Percentiles rank a stretch among this genome's conserved stretches.
Evolutionary conservation across 1,139 yeast species (phyloP).

Genomic region (Nakaseomyces uthaithaninus): DNA sequence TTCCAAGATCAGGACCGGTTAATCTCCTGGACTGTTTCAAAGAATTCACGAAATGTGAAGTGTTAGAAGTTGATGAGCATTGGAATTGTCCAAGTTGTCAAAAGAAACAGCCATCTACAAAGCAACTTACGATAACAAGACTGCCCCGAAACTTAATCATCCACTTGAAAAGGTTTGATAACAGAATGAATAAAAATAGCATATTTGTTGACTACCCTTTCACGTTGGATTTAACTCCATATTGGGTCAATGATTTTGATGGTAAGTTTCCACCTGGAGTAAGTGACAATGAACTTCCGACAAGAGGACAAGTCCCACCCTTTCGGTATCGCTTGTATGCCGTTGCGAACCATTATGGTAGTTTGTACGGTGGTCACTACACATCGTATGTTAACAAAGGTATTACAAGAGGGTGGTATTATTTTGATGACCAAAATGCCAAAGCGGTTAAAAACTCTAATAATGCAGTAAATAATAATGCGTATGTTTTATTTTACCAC

Average conservation of each 20-base stretch:
- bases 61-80: constrained; percentile 66
- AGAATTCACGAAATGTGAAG: constrained; percentile 58
- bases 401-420: constrained; percentile 34
- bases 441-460: constrained; percentile 21
- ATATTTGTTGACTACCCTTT: constrained; percentile 36
- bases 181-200: constrained; percentile 29
- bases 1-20: constrained; percentile 37
- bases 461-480: constrained; percentile 38
- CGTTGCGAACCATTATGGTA: constrained; percentile 79
- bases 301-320: constrained; percentile 68
- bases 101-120: constrained; percentile 54
- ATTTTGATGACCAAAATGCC: constrained; percentile 26
- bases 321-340: constrained; percentile 68
- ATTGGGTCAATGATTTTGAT: constrained; percentile 52
- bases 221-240: constrained; percentile 57
- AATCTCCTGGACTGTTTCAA: constrained; percentile 56
- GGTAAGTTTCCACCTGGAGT: constrained; percentile 34
- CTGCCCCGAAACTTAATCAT: constrained; percentile 62
- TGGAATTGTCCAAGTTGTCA: constrained; percentile 85
- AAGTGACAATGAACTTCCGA: constrained; percentile 38
- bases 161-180: constrained; percentile 69
- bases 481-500: constrained; percentile 66
- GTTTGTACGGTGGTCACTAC: constrained; percentile 79
- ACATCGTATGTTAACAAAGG: constrained; percentile 70
- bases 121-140: constrained; percentile 57